Evolutionary conservation across 1,139 yeast species (phyloP), one percentile per base, ranked within the genome.

Genomic region (Yamadazyma mexicana): DNA sequence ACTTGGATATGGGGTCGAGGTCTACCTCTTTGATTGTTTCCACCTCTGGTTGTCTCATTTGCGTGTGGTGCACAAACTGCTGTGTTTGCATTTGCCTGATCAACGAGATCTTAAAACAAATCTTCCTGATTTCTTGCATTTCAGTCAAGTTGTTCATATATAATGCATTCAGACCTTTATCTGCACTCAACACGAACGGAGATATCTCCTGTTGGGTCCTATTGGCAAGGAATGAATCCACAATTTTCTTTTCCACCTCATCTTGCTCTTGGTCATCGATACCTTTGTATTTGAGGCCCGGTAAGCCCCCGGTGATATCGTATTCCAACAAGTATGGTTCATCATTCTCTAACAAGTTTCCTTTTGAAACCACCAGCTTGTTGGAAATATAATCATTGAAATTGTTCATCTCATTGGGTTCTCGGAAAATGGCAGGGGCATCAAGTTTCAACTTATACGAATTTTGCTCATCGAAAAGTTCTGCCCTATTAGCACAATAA

Each of bases 21-120:
- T 91, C 98, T 10, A 72, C 61, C 46, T 87, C 94, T 40, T 69
- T 66, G 10, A 91, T 62, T 3, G 72, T 59, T 34, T 80, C 83
- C 26, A 81, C 74, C 41, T 77, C 83, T 2, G 91, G 91, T 22
- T 85, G 81, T 48, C 77, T 79, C 73, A 83, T 71, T 51, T 83
- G 89, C 0, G 88, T 75, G 42, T 82, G 83, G 57, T 86, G 94
- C 41, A 86, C 72, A 62, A 81, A 81, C 46, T 80, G 84, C 45
- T 82, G 87, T 20, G 89, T 91, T 56, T 92, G 96, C 88, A 92
- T 83, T 59, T 87, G 95, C 45, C 96, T 74, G 44, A 94, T 86
- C 38, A 91, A 68, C 2, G 95, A 83, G 23, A 94, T 87, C 58
- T 91, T 91, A 64, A 88, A 87, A 58, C 98, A 91, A 3, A 87